phyloP scores from a whole-genome alignment of 352 stramenopile species.

The Globisporangium cederbergense region DNA sequence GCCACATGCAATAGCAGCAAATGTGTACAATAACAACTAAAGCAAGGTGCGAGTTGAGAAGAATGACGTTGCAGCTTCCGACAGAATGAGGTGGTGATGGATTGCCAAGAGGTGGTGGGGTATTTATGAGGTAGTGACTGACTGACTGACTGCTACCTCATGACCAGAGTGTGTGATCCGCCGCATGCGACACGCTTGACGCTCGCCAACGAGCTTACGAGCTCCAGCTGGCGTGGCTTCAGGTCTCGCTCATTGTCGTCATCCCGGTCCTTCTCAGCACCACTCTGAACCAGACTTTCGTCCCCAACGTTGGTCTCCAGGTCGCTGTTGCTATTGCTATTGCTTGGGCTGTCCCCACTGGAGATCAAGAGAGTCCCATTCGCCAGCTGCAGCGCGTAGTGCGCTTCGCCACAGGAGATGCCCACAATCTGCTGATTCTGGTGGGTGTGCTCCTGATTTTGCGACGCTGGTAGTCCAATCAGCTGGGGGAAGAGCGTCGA shows the following conservation, averaged over 20 bases:
- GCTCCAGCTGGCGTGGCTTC: constrained; percentile 5
- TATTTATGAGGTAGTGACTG: constrained; percentile 1
- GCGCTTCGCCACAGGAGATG: constrained; percentile 47
- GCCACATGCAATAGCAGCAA: not conserved
- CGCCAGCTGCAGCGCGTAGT: constrained; percentile 32
- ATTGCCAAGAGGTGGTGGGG: not conserved
- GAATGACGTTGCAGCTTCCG: not conserved
- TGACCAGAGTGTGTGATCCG: constrained; percentile 35
- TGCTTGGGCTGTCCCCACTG: constrained; percentile 7
- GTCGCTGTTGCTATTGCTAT: constrained; percentile 13
- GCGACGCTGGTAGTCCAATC: constrained; percentile 18
- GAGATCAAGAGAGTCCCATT: constrained; percentile 31
- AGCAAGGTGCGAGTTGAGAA: not conserved
- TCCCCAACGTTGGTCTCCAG: not conserved
- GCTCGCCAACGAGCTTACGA: not conserved
- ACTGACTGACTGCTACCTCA: constrained; percentile 5
- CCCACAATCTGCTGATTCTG: constrained; percentile 22
- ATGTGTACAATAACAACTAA: constrained; percentile 1
- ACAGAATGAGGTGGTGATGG: not conserved
- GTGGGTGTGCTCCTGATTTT: constrained; percentile 11
- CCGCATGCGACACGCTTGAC: constrained; percentile 28
- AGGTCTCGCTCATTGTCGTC: constrained; percentile 19
- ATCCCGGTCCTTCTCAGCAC: constrained; percentile 21
- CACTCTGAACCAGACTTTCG: not conserved
- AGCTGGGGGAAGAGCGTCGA: constrained; percentile 26